Evolutionary conservation across 1,284 basidiomycete species (phyloP), one percentile per base, ranked within the genome.

Genomic region (Cutaneotrichosporon sp.): DNA sequence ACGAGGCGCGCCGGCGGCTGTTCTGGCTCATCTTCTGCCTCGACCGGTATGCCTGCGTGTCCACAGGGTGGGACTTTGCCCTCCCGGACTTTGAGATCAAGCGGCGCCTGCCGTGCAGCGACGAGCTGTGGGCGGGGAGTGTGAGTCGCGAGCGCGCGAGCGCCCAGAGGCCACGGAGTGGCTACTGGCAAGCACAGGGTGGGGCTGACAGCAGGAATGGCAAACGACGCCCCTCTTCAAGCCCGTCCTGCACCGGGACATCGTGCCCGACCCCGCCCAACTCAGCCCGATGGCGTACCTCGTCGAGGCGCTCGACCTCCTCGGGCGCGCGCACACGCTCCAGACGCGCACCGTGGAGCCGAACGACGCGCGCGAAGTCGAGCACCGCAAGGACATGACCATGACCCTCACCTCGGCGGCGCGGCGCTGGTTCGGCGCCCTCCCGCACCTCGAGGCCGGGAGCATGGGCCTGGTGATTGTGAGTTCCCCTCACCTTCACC

Each of bases 41-140:
- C 31, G 79, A 80, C 65, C 70, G 79, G 45, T 79, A 79, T 63
- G 77, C 77, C 5, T 78, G 76, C 49, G 74, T 72, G 4, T 72
- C 74, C 9, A 79, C 79, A 0, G 79, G 78, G 0, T 79, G 77
- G 76, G 78, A 79, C 43, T 79, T 79, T 65, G 77, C 78, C 2
- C 68, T 80, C 6, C 74, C 73, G 0, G 74, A 78, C 52, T 68
- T 65, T n/a, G 77, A 79, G 38, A 75, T 80, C 58, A 70, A 68
- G 57, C 61, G 78, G 11, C 54, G 78, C 24, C 57, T 80, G 29
- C 79, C 79, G 5, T 76, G 75, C 49, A 58, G 71, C 0, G 77
- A 80, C 52, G 68, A 67, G 36, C 31, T 77, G 5, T 80, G 79
- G 79, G 65, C 65, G 0, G 53, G 68, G 8, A 50, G 58, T 4